Conservation (phyloP, 2,329 filamentous ascomycete species). For the Fulvia fulva region DNA sequence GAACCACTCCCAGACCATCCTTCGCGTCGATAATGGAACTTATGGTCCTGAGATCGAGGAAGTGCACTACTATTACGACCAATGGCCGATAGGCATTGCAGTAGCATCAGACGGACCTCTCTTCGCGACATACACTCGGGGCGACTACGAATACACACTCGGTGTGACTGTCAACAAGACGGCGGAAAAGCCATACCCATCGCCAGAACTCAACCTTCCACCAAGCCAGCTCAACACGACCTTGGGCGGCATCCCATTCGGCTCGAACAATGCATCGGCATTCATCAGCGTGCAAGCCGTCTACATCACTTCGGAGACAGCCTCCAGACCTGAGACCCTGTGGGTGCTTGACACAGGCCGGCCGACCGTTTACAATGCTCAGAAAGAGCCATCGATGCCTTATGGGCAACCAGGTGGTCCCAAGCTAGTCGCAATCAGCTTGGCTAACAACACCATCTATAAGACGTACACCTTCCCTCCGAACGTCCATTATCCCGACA, state of each 20-base stretch:
- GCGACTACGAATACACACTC: conserved; percentile 45
- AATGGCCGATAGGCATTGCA: conserved; percentile 47
- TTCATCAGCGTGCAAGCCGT: conserved; percentile 46
- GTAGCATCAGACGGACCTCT: conserved; percentile 42
- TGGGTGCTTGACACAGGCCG: conserved; percentile 47
- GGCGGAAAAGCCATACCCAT: conserved; percentile 46
- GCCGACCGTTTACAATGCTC: conserved; percentile 40
- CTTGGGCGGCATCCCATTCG: conserved; percentile 42
- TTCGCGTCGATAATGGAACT: conserved; percentile 46
- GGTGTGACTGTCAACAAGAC: conserved; percentile 47
- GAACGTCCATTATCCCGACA: conserved; percentile 43
- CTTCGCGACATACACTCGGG: conserved; percentile 47
- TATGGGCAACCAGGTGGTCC: conserved; percentile 45
- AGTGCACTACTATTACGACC: conserved; percentile 43
- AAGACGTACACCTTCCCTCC: conserved; percentile 42
- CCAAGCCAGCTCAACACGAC: conserved; percentile 37
- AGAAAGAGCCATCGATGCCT: conserved; percentile 38
- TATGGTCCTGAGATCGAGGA: conserved; percentile 48
- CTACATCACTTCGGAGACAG: conserved; percentile 40
- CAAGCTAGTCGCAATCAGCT: conserved; percentile 43
- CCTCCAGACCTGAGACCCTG: conserved; percentile 39
- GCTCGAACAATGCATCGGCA: conserved; percentile 39
- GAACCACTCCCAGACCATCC: conserved; percentile 30
- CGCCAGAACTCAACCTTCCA: conserved; percentile 36
- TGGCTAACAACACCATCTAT: conserved; percentile 40